Conservation (phyloP, 1,284 basidiomycete species). For the Apiotrichum gamsii region DNA sequence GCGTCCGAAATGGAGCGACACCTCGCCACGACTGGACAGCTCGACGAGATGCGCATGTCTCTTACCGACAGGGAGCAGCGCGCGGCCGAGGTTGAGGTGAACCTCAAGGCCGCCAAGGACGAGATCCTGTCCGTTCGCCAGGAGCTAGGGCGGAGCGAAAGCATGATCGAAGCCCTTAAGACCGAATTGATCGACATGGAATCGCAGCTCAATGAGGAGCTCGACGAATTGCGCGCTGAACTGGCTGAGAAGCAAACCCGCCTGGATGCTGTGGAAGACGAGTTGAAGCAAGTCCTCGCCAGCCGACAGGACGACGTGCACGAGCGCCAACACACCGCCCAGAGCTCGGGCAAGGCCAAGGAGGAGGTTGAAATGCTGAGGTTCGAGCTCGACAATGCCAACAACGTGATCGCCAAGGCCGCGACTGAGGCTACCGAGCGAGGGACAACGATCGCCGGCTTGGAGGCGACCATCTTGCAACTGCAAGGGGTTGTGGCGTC, state of each 20-base stretch:
- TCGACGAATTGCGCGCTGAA: slow-evolving; percentile 15
- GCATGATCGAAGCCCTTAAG: slow-evolving; percentile 1
- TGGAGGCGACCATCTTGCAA: neutral
- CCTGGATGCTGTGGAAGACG: neutral
- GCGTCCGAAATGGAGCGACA: too few relatives aligned
- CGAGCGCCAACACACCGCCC: slow-evolving; percentile 20
- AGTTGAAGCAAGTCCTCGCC: neutral
- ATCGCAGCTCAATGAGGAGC: slow-evolving; percentile 3
- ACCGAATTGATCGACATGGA: slow-evolving; percentile 14
- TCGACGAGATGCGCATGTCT: neutral
- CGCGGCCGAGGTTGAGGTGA: neutral
- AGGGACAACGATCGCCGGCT: neutral
- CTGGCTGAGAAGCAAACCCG: slow-evolving; percentile 9
- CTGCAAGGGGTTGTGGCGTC: neutral
- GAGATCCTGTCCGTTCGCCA: neutral
- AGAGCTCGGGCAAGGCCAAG: slow-evolving; percentile 20
- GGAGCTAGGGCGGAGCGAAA: neutral
- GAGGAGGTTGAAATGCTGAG: slow-evolving; percentile 17
- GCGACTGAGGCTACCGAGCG: neutral
- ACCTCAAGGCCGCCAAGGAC: neutral
- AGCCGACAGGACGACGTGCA: slow-evolving; percentile 21
- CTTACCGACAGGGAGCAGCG: neutral
- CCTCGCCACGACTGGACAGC: neutral
- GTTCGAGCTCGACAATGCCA: neutral
- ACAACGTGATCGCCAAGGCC: neutral